Base-by-base conservation (phyloP, 768 basidiomycete genomes). In the Xerocomellus intermedius region DNA sequence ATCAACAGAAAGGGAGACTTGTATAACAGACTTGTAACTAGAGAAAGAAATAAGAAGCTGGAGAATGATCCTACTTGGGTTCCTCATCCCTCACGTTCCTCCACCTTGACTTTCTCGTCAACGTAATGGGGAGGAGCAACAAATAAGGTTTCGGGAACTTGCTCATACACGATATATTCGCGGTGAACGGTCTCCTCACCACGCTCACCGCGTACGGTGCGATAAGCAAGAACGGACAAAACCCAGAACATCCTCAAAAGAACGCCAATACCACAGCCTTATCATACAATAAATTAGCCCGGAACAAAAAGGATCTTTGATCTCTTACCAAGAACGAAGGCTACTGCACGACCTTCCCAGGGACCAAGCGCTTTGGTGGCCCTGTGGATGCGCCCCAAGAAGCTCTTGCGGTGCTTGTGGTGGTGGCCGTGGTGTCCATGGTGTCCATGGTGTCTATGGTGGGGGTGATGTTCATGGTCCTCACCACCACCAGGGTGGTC, bases 211-310 rank as follows among this genome's bases (percentile, higher is more conserved):
- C 70, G 75, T 67, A 85, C 60, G 36, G 81, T 65, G 62, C 91
- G 87, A 62, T 77, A 81, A 33, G 77, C 63, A 58, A 93, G 72
- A 56, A 92, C 72, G 30, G 77, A 66, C 60, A 91, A 64, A 59
- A 92, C 89, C 79, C 81, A 92, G 67, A 90, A 63, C 85, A 92
- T 90, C 67, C 91, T 79, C 54, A 92, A 69, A 24, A 93, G 79
- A 42, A 91, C 90, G 51, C 91, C 91, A 49, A 91, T 81, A 48
- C 90, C 90, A 63, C 88, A 91, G n/a, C 89, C 89, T 90, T 33
- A 17, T 46, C 39, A 47, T 4, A 36, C 10, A 13, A 30, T 35
- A 21, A 5, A 43, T 60, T 24, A 59, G 19, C 6, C 10, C 2
- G 38, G 19, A 13, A 39, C 19, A 48, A 35, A 44, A 5, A 17